These are phyloP conservation scores for Candida stauntonica DNA, from an alignment of 805 yeast genomes.

Conservation along the genomic window DNA sequence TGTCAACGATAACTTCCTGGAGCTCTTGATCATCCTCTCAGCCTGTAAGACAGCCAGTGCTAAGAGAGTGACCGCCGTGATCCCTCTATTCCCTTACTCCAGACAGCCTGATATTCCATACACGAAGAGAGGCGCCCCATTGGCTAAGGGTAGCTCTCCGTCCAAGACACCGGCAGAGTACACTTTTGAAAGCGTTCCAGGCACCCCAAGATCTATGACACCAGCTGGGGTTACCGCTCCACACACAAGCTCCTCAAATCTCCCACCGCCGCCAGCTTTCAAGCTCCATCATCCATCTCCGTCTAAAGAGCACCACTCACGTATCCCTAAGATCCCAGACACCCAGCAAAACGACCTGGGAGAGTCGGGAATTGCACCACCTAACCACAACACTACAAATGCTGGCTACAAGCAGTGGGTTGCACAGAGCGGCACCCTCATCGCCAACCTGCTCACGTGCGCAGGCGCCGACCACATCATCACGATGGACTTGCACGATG, in stretches of 20 bases:
- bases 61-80: constrained; percentile 87
- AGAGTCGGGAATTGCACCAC: constrained; percentile 10
- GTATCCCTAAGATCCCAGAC: constrained; percentile 33
- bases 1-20: constrained; percentile 91
- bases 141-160: constrained; percentile 28
- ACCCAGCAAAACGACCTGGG: constrained; percentile 10
- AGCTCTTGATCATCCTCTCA: constrained; percentile 80
- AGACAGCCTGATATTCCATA: constrained; percentile 94
- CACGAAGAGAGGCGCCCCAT: constrained; percentile 72
- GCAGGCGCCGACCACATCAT: constrained; percentile 97
- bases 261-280: too few relatives aligned
- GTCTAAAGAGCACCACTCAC: constrained; percentile 3
- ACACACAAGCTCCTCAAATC: constrained; percentile 3
- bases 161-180: constrained; percentile 27
- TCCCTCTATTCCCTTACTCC: constrained; percentile 93
- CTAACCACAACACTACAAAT: constrained; percentile 33
- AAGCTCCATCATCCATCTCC: constrained; percentile 5
- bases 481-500: constrained; percentile 97
- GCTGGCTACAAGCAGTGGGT: constrained; percentile 91
- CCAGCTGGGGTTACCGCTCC: constrained; percentile 3
- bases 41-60: constrained; percentile 99
- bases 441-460: constrained; percentile 80
- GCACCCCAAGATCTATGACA: constrained; percentile 37
- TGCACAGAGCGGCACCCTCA: constrained; percentile 88
- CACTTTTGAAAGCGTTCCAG: constrained; percentile 46